phyloP scores from a whole-genome alignment of 129 eudicot genomes.

The Silybum marianum region DNA sequence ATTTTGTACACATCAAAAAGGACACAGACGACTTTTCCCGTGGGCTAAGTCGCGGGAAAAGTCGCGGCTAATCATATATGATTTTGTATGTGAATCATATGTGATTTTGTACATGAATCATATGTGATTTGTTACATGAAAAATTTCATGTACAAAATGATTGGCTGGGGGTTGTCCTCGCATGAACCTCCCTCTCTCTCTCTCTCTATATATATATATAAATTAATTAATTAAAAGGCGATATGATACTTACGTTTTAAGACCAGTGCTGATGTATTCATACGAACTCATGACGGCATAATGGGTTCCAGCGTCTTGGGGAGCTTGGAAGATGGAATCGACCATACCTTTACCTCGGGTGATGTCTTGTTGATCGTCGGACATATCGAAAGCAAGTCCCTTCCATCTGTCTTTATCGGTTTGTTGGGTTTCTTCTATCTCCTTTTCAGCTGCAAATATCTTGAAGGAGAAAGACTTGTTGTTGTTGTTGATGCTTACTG shows the following conservation, averaged over 20 bases:
- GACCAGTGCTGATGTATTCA: constrained; percentile 87
- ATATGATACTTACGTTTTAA: constrained; percentile 45
- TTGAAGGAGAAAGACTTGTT: constrained; percentile 40
- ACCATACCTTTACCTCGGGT: constrained; percentile 93
- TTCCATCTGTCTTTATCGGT: constrained; percentile 79
- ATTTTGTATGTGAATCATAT: too few species aligned
- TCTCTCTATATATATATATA: too few species aligned
- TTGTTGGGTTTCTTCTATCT: constrained; percentile 55
- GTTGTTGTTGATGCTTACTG: constrained; percentile 34
- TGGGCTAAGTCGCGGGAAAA: too few species aligned
- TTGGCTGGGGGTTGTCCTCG: too few species aligned
- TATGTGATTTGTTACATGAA: too few species aligned
- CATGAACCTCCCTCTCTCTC: too few species aligned
- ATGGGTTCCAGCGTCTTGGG: constrained; percentile 75
- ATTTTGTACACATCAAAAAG: too few species aligned
- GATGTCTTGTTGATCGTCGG: constrained; percentile 97
- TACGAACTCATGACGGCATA: constrained; percentile 71
- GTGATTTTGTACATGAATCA: too few species aligned
- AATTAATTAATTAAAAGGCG: neutral
- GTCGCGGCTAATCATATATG: too few species aligned
- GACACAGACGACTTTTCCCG: too few species aligned
- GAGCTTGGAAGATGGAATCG: constrained; percentile 92
- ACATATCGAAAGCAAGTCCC: constrained; percentile 63
- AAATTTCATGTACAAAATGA: too few species aligned
- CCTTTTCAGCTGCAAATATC: constrained; percentile 50